Base-by-base conservation (phyloP, 2,329 filamentous ascomycete species). In the Botryotinia convoluta region DNA sequence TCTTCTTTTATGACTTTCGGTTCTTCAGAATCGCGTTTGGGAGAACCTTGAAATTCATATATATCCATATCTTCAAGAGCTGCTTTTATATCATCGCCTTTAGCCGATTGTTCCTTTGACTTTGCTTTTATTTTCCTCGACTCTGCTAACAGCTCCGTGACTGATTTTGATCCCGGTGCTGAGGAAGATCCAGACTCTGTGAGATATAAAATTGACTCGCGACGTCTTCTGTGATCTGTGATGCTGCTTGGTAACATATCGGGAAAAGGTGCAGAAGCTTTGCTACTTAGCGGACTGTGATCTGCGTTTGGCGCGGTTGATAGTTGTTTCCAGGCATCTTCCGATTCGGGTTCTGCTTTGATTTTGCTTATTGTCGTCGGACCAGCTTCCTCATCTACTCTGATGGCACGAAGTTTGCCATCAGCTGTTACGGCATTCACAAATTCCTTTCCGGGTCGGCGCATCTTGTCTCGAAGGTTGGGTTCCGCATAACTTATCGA, bases 401-500 rank as follows among this genome's bases (percentile, higher is more conserved):
- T 80, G 22, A 77, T 63, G 35, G 45, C 70, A 35, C 72, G 75
- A 44, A 72, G 84, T 79, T 87, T 90, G 45, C 86, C 87, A 77
- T 91, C 88, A n/a, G 88, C 89, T 18, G 87, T 83, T 22, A 95
- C 92, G 1, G 92, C 93, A 81, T 94, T 92, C 51, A 91, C 88
- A 16, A 95, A 82, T 76, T 93, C 89, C 79, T 93, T 93, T 1
- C 91, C 92, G 35, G 93, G 92, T 74, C 93, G 88, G 74, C 93
- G 88, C 93, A 96, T 95, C 83, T 96, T 96, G 79, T 91, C 92
- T 75, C 92, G 87, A 60, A 96, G 84, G 78, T 92, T 95, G 1
- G 93, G 93, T 81, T 95, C 92, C 18, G 92, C 92, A 81, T 96
- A 96, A 83, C 92, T 95, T 75, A 96, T 88, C 68, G 90, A 86